Base-by-base conservation (phyloP, 345 rosid genomes). In the Theobroma cacao region DNA sequence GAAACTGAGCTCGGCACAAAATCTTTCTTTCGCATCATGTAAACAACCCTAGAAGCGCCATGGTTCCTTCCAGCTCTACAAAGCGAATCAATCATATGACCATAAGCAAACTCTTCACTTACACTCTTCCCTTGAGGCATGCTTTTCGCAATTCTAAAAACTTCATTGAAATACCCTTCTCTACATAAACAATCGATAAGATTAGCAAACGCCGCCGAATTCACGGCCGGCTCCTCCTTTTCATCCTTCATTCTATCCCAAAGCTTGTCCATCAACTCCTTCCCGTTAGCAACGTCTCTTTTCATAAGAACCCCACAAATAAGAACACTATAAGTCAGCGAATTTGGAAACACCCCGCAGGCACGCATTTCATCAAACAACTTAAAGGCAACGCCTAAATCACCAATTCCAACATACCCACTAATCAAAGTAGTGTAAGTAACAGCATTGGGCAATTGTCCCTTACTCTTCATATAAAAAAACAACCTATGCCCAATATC, bases 31-130 rank as follows among this genome's bases (percentile, higher is more conserved):
- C 88, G 87, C 97, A 93, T 91, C 68, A 91, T 87, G 78, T 90
- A 88, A 75, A 91, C 90, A 72, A 94, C 74, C 88, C 97, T 88
- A 4, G 97, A 89, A 83, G 97, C 97, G 28, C 92, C 98, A 75
- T 90, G 97, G 85, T 85, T 78, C 77, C 87, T 88, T 73, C 89
- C 87, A 55, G 74, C 73, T 47, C 85, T 78, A 76, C 97, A 91
- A 72, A 94, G 91, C 0, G 94, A 85, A 88, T 93, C 87, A 72
- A 94, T 90, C 91, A 93, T 89, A 72, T 87, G 91, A 5, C 92
- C 91, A 56, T 86, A 94, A 24, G 91, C 89, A 77, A 90, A 87
- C 38, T 84, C 91, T 82, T 82, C 86, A 0, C 82, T 66, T 50
- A 89, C 89, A 38, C 89, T 83, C 34, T 77, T 82, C 2, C 89